phyloP scores from a whole-genome alignment of 2,329 filamentous ascomycete genomes.

The Cylindrodendrum hubeiense region DNA sequence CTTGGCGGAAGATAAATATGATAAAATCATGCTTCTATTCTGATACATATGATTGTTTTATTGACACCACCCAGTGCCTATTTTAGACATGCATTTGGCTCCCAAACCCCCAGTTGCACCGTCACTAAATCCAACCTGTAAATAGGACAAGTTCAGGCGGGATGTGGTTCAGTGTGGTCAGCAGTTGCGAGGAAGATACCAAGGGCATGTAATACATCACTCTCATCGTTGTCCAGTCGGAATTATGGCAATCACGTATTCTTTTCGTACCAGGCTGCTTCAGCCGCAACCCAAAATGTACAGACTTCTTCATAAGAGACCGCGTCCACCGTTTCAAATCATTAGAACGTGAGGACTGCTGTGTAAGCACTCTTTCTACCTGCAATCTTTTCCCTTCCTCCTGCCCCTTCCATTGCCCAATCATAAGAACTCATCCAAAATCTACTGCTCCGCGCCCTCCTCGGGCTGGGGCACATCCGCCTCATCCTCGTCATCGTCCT shows the following conservation, averaged over 20 bases:
- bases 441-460: conserved; percentile 33
- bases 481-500: conserved; percentile 79
- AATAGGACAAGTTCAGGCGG: too few relatives aligned
- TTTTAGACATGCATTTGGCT: too few relatives aligned
- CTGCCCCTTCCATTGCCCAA: conserved; percentile 5
- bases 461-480: conserved; percentile 56
- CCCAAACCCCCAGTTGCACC: too few relatives aligned
- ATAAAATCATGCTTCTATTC: too few relatives aligned
- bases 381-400: conserved; percentile 34
- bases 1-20: too few relatives aligned
- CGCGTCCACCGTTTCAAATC: conserved; percentile 44
- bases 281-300: conserved; percentile 30
- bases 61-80: too few relatives aligned
- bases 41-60: too few relatives aligned
- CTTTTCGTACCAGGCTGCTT: conserved; percentile 40
- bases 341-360: conserved; percentile 43
- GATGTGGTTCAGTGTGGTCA: too few relatives aligned
- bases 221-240: not conserved
- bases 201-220: not conserved
- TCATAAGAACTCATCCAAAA: conserved; percentile 31
- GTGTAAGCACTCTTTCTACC: conserved; percentile 22
- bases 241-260: conserved; percentile 38
- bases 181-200: too few relatives aligned
- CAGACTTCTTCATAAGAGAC: conserved; percentile 26
- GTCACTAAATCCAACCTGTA: too few relatives aligned